Base-by-base conservation (phyloP, 257 asterid species). In the Fraxinus excelsior region DNA sequence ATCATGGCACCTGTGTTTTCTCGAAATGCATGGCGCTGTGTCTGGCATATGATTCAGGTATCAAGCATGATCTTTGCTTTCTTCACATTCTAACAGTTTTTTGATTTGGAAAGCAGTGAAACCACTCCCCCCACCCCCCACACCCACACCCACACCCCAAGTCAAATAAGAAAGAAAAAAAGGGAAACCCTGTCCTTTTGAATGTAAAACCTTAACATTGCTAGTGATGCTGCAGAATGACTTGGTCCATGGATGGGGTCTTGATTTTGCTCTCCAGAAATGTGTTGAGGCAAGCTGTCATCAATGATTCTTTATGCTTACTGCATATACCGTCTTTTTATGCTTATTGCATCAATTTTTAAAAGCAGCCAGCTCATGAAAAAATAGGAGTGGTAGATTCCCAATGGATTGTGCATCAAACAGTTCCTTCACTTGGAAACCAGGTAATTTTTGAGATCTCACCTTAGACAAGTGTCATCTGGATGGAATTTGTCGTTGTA, bases 231-330 rank as follows among this genome's bases (percentile, higher is more conserved):
- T 83, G 74, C 97, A 94, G 99, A 95, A 95, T 77, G 99, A 95
- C 83, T 86, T 95, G 81, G 91, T 95, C 80, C 99, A 95, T 79
- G 99, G 99, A 81, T 93, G 99, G 99, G 99, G 99, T 75, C 97
- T 93, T 68, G 99, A 93, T 89, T 90, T 95, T 81, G 94, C 97
- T 64, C 98, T 93, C 72, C 86, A 93, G 81, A 90, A 90, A 83
- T 95, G 99, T 80, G 99, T 93, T 14, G 96, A 95, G 96, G 98
- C 90, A 7, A 83, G 86, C 72, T 67, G 37, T 56, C 29, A 46
- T 65, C 53, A 19, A 53, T 28, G 10, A 19, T 3, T 4, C 28
- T 44, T 10, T 11, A 29, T 58, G 34, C 64, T 77, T 66, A 62
- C 32, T 25, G 16, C 68, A 62, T 3, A 23, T 11, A 11, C 19